Conservation (phyloP, 805 yeast species). For the Wickerhamiella slavikovae region DNA sequence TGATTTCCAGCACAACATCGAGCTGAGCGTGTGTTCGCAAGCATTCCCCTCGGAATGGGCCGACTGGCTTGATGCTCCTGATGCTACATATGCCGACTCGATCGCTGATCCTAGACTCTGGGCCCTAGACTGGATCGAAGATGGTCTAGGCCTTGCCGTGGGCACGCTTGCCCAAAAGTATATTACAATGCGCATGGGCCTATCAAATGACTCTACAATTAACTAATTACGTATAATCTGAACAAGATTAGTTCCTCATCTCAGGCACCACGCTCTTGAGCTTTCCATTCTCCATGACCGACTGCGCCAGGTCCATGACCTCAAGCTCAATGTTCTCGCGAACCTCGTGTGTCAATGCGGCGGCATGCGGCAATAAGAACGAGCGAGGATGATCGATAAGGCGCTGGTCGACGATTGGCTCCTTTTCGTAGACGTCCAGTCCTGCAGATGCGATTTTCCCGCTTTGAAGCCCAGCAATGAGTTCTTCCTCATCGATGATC, state of each 20-base stretch:
- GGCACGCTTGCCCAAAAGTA: slow-evolving; percentile 84
- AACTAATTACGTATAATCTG: neutral
- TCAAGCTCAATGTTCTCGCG: slow-evolving; percentile 53
- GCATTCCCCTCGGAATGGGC: slow-evolving; percentile 84
- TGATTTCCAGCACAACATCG: slow-evolving; percentile 61
- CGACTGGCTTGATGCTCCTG: slow-evolving; percentile 51
- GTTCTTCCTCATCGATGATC: slow-evolving; percentile 31
- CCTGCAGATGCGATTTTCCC: slow-evolving; percentile 35
- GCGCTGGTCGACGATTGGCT: slow-evolving; percentile 32
- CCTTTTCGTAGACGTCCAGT: slow-evolving; percentile 39
- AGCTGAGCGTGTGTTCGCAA: slow-evolving; percentile 62
- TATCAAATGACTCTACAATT: slow-evolving; percentile 14
- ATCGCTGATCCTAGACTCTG: slow-evolving; percentile 62
- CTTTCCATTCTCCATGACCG: slow-evolving; percentile 37
- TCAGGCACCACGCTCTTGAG: slow-evolving; percentile 61
- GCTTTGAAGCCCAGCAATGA: slow-evolving; percentile 25
- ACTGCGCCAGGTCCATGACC: slow-evolving; percentile 40
- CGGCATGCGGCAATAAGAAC: slow-evolving; percentile 37
- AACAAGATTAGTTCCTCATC: slow-evolving; percentile 1
- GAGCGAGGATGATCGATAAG: slow-evolving; percentile 26
- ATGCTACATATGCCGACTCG: slow-evolving; percentile 20
- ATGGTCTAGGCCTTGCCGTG: slow-evolving; percentile 56
- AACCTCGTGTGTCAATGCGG: slow-evolving; percentile 31
- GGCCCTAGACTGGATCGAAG: slow-evolving; percentile 62
- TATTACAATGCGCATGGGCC: slow-evolving; percentile 76